These are phyloP conservation scores for Sclerotinia minor DNA, from an alignment of 2,329 filamentous ascomycete species.

Conservation along the genomic window DNA sequence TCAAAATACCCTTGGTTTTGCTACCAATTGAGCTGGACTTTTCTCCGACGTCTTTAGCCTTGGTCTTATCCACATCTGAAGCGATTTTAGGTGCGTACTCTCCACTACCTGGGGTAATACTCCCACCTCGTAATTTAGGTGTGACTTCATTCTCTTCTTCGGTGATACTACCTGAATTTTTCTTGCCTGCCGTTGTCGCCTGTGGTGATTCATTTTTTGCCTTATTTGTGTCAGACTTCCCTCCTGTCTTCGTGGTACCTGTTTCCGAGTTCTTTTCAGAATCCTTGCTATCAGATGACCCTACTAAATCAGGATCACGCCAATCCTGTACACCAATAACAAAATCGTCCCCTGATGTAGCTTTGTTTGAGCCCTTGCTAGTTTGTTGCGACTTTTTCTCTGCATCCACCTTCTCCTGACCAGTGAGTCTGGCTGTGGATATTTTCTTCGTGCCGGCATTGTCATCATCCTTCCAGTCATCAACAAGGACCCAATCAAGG, in stretches of 20 bases:
- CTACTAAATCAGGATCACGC: conserved; percentile 74
- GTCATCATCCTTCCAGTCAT: conserved; percentile 63
- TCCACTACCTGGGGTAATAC: conserved; percentile 70
- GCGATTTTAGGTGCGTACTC: conserved; percentile 54
- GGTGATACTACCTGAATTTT: conserved; percentile 36
- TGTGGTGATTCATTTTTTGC: conserved; percentile 29
- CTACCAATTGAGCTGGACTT: conserved; percentile 27
- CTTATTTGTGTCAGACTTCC: conserved; percentile 37
- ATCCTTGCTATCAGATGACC: conserved; percentile 34
- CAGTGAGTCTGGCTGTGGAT: conserved; percentile 47
- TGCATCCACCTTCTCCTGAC: conserved; percentile 41
- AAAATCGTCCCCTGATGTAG: conserved; percentile 60
- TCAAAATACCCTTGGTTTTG: conserved; percentile 46
- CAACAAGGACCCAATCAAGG: conserved; percentile 69
- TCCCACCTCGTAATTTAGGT: conserved; percentile 57
- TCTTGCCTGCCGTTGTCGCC: conserved; percentile 34
- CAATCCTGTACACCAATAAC: conserved; percentile 85
- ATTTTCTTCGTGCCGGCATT: conserved; percentile 41
- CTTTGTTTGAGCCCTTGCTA: conserved; percentile 27
- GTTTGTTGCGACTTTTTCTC: conserved; percentile 36
- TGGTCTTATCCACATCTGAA: conserved; percentile 34
- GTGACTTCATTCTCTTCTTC: conserved; percentile 41
- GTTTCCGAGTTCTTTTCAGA: conserved; percentile 40
- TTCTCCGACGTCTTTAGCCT: conserved; percentile 29
- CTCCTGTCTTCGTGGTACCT: conserved; percentile 33